phyloP scores from a whole-genome alignment of 78 protist genomes.

The slime mould (Dictyostelium discoideum) region dicty_2.7 NC_007090.3:825001-825500 shows the following conservation, averaged over 20 bases:
- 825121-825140: neutral
- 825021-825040: neutral
- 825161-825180: conserved; percentile 3
- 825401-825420: conserved; percentile 3
- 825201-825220: neutral
- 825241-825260: neutral
- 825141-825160: neutral
- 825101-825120: neutral
- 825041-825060: conserved; percentile 3
- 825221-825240: neutral
- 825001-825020: neutral
- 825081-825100: neutral
- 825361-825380: neutral
- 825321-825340: neutral
- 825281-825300: neutral
- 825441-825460: neutral
- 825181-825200: neutral
- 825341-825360: neutral
- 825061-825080: neutral
- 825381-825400: conserved; percentile 1
- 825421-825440: neutral
- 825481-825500: conserved; percentile 1
- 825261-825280: conserved; percentile 1
- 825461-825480: neutral
- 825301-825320: neutral